Percentiles rank a stretch among this genome's conserved stretches.
phyloP scores from a whole-genome alignment of 139 green algal species.

The Coelastrella sp. region DNA sequence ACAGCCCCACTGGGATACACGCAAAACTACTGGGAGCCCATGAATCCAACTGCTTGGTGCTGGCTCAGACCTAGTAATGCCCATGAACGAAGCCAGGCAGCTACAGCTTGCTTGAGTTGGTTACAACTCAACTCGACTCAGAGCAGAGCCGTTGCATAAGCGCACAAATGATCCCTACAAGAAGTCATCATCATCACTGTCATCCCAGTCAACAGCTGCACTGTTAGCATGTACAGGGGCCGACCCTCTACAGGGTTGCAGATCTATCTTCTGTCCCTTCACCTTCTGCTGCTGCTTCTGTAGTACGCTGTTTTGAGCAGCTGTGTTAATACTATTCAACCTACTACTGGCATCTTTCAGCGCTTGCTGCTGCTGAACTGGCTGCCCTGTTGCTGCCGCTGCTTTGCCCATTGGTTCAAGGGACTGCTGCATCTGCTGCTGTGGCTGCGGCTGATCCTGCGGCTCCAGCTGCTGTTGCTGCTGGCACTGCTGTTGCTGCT shows the following conservation, averaged over 20 bases:
- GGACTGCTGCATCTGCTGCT: not conserved
- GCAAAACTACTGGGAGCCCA: too few relatives aligned
- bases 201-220: slow-evolving; percentile 1
- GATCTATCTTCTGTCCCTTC: slow-evolving; percentile 20
- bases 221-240: not conserved
- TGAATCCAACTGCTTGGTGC: too few relatives aligned
- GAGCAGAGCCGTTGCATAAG: too few relatives aligned
- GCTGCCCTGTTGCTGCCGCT: too few relatives aligned
- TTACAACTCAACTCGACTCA: too few relatives aligned
- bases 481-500: slow-evolving; percentile 8
- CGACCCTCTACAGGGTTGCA: not conserved
- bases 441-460: not conserved
- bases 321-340: slow-evolving; percentile 12
- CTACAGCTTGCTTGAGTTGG: too few relatives aligned
- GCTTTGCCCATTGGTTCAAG: too few relatives aligned
- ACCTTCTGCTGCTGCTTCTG: not conserved
- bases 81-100: too few relatives aligned
- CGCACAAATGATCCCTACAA: not conserved
- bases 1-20: too few relatives aligned
- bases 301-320: not conserved
- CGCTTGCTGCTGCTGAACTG: not conserved
- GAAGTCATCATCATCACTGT: slow-evolving; percentile 35
- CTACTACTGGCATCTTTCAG: slow-evolving; percentile 8
- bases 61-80: too few relatives aligned
- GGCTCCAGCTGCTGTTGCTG: not conserved